phyloP scores from a whole-genome alignment of 805 yeast species.

The Lipomyces mesembrius region DNA sequence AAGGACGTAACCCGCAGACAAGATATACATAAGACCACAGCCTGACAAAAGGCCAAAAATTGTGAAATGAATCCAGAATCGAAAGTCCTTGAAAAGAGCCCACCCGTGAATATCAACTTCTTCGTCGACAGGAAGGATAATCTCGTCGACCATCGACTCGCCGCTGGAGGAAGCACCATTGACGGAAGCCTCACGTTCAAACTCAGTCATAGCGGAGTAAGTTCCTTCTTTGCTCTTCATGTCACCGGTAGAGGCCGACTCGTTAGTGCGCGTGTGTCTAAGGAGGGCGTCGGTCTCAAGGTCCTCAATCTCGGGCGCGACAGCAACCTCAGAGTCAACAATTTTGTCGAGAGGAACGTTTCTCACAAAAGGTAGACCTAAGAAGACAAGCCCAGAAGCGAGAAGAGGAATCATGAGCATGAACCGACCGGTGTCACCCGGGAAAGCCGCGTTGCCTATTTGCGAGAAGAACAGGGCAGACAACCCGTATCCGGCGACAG shows the following conservation, averaged over 20 bases:
- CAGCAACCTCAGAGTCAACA: slow-evolving; percentile 25
- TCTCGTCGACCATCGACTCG: slow-evolving; percentile 31
- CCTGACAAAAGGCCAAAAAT: slow-evolving; percentile 65
- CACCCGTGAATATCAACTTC: slow-evolving; percentile 37
- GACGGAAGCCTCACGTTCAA: slow-evolving; percentile 14
- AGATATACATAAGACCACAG: slow-evolving; percentile 74
- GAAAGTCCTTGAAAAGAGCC: slow-evolving; percentile 31
- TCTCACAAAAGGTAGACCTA: slow-evolving; percentile 38
- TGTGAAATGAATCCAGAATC: slow-evolving; percentile 58
- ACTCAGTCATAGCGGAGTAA: slow-evolving; percentile 31
- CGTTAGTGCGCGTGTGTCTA: slow-evolving; percentile 19
- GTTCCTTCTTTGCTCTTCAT: slow-evolving; percentile 14
- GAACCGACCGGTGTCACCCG: slow-evolving; percentile 63
- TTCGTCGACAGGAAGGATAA: slow-evolving; percentile 13
- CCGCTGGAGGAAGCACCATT: slow-evolving; percentile 10
- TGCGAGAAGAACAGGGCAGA: slow-evolving; percentile 71
- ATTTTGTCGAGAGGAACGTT: slow-evolving; percentile 30
- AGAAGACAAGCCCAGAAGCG: slow-evolving; percentile 36
- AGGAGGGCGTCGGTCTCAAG: slow-evolving; percentile 35
- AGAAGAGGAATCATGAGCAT: slow-evolving; percentile 38
- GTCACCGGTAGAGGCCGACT: slow-evolving; percentile 12
- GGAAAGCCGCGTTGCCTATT: slow-evolving; percentile 56
- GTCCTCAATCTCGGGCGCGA: slow-evolving; percentile 17
- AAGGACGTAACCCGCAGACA: slow-evolving; percentile 73
- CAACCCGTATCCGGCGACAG: slow-evolving; percentile 74